A percentile compares a stretch with the other conserved stretches of the same genome.
These are phyloP conservation scores for Phytophthora boehmeriae DNA, from an alignment of 352 stramenopile species.

Conservation along the genomic window DNA sequence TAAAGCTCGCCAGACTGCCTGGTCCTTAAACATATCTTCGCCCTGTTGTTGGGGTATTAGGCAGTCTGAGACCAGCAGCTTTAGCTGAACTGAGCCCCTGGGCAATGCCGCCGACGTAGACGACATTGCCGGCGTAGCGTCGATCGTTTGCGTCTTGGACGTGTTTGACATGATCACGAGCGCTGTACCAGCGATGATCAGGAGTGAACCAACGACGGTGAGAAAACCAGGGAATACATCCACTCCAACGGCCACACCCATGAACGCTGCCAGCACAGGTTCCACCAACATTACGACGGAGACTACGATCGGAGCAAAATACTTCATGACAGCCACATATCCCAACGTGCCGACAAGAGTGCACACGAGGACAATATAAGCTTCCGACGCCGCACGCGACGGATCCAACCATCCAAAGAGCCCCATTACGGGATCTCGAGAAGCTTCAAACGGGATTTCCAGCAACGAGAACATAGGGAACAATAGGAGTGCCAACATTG, in stretches of 20 bases:
- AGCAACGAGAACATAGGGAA: conserved; percentile 71
- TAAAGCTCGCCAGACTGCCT: no score
- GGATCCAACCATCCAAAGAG: conserved; percentile 87
- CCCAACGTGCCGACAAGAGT: conserved; percentile 86
- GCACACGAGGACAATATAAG: conserved; percentile 88
- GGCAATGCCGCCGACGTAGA: conserved; percentile 48
- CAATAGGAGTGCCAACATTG: conserved; percentile 67
- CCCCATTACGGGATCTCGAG: conserved; percentile 67
- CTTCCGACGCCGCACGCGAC: conserved; percentile 69
- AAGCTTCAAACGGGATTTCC: conserved; percentile 72
- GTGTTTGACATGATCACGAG: conserved; percentile 80
- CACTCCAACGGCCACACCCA: conserved; percentile 78
- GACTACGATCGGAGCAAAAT: conserved; percentile 91
- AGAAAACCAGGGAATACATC: conserved; percentile 75
- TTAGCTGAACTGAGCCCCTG: conserved; percentile 39
- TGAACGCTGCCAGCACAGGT: conserved; percentile 74
- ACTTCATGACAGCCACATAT: conserved; percentile 91
- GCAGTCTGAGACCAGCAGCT: conserved; percentile 23
- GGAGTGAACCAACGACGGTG: conserved; percentile 62
- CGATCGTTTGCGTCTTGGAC: conserved; percentile 81
- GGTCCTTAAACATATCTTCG: conserved; percentile 30
- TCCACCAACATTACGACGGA: conserved; percentile 91
- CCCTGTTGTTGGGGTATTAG: conserved; percentile 22
- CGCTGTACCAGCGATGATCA: conserved; percentile 73
- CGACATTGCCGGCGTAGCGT: conserved; percentile 81